Evolutionary conservation across 2,329 filamentous ascomycete genomes (phyloP), one percentile per base, ranked within the genome.

Genomic region (Tolypocladium cylindrosporum): DNA sequence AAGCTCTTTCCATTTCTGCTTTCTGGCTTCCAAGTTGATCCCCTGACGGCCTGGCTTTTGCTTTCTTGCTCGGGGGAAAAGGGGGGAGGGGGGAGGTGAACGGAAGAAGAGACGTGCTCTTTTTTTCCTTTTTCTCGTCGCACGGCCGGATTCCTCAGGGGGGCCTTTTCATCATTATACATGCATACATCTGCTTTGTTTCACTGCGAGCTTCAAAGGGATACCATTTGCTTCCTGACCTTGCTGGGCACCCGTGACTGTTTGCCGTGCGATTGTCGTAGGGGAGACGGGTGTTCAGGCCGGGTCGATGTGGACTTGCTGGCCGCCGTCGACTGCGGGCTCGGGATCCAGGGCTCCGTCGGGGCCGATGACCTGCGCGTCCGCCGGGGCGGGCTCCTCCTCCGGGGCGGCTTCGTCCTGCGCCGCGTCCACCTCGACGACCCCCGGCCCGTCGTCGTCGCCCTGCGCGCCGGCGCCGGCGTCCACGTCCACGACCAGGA

Each of bases 401-500:
- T n/a, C n/a, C n/a, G n/a, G n/a, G n/a, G 58, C n/a, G 31, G 37
- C 56, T 43, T 54, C 60, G 48, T 57, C 48, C 13, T 56, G 31
- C 13, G 4, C 48, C 8, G 31, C 48, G 19, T 19, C 3, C 16
- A n/a, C 48, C 9, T 36, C 11, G 1, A 36, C 4, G 31, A 53
- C n/a, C n/a, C n/a, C n/a, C n/a, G n/a, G n/a, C n/a, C n/a, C n/a
- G n/a, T n/a, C 55, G 10, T 43, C 54, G 11, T 43, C 54, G 31
- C 3, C 48, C 10, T n/a, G 45, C 45, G 1, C 27, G 6, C 8
- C 9, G 3, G 27, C 45, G 13, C 31, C 24, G 2, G 34, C 45
- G 53, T 61, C 61, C 31, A 65, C 59, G 55, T 68, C 61, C 19
- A 69, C 66, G 27, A 62, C 55, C 37, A 70, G 56, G 54, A 69